Conservation (phyloP, 2,329 filamentous ascomycete genomes). For the Thermoascus crustaceus region DNA sequence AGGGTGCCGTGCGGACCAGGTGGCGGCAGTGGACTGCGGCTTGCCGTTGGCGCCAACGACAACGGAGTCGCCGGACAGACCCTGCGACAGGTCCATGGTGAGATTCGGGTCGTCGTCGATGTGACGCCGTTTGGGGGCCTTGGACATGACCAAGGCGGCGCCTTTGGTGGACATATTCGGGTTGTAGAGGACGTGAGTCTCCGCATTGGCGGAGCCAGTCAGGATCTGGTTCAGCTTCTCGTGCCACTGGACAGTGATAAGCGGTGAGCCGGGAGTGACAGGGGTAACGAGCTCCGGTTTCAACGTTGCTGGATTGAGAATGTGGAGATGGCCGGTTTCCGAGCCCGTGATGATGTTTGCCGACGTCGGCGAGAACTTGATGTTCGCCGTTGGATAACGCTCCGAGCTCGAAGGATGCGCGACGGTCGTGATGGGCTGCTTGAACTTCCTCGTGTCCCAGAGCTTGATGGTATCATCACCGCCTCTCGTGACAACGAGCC, state of each 20-base stretch:
- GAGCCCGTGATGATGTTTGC: slow-evolving; percentile 86
- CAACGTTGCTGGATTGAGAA: slow-evolving; percentile 87
- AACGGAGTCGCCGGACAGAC: slow-evolving; percentile 76
- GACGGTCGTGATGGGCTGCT: slow-evolving; percentile 71
- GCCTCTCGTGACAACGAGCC: slow-evolving; percentile 82
- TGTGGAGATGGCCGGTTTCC: slow-evolving; percentile 74
- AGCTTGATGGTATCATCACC: slow-evolving; percentile 90
- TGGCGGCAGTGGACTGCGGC: slow-evolving; percentile 65
- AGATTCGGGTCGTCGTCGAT: slow-evolving; percentile 86
- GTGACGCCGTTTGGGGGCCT: slow-evolving; percentile 88
- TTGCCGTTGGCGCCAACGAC: slow-evolving; percentile 62
- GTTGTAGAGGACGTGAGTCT: slow-evolving; percentile 85
- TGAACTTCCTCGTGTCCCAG: slow-evolving; percentile 97
- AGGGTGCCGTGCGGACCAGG: slow-evolving; percentile 53
- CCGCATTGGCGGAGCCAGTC: slow-evolving; percentile 83
- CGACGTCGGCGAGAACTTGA: slow-evolving; percentile 78
- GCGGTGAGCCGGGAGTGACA: slow-evolving; percentile 72
- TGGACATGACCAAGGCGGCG: slow-evolving; percentile 81
- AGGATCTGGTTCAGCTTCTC: slow-evolving; percentile 92
- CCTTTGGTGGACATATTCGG: slow-evolving; percentile 73
- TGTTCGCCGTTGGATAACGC: slow-evolving; percentile 76
- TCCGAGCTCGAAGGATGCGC: slow-evolving; percentile 74
- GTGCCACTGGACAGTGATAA: slow-evolving; percentile 87
- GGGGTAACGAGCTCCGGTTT: slow-evolving; percentile 76
- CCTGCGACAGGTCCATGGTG: slow-evolving; percentile 73